Evolutionary conservation across 768 basidiomycete genomes (phyloP).

Genomic region (Mycena filopes): DNA sequence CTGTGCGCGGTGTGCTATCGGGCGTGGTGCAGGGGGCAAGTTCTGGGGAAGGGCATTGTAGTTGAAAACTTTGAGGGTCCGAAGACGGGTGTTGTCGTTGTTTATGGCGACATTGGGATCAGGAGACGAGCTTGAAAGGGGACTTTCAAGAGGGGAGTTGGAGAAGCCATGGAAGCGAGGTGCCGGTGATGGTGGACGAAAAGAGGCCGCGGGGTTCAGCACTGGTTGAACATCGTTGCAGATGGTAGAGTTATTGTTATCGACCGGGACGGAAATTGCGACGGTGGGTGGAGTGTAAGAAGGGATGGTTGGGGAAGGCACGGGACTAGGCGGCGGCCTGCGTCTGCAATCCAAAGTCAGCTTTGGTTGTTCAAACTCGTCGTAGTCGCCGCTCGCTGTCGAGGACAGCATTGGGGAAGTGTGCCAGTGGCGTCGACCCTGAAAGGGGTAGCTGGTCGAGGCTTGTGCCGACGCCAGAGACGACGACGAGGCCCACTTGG

Average conservation of each 20-base stretch:
- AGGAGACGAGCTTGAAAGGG: slow-evolving; percentile 39
- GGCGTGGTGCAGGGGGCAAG: slow-evolving; percentile 58
- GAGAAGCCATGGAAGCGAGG: slow-evolving; percentile 32
- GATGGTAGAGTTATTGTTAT: slow-evolving; percentile 12
- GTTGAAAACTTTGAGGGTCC: slow-evolving; percentile 43
- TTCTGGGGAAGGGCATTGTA: slow-evolving; percentile 62
- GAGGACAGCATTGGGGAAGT: slow-evolving; percentile 30
- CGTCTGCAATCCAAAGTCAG: slow-evolving; percentile 31
- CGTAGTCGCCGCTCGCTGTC: slow-evolving; percentile 22
- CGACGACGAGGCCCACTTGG: slow-evolving; percentile 18
- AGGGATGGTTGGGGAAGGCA: slow-evolving; percentile 24
- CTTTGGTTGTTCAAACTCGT: slow-evolving; percentile 23
- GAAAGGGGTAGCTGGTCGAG: background rate
- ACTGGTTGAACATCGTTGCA: slow-evolving; percentile 29
- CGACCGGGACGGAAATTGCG: slow-evolving; percentile 30
- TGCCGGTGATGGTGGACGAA: slow-evolving; percentile 32
- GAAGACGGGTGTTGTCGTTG: slow-evolving; percentile 25
- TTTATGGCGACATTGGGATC: slow-evolving; percentile 57
- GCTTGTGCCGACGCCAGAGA: background rate
- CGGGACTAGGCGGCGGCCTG: slow-evolving; percentile 25
- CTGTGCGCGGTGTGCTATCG: slow-evolving; percentile 49
- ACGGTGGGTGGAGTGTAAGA: background rate
- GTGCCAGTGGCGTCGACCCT: slow-evolving; percentile 1
- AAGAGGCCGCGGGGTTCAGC: slow-evolving; percentile 21
- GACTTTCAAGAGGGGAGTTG: slow-evolving; percentile 52